These are phyloP conservation scores for Phytophthora cactorum DNA, from an alignment of 352 stramenopile species.

Conservation along the genomic window DNA sequence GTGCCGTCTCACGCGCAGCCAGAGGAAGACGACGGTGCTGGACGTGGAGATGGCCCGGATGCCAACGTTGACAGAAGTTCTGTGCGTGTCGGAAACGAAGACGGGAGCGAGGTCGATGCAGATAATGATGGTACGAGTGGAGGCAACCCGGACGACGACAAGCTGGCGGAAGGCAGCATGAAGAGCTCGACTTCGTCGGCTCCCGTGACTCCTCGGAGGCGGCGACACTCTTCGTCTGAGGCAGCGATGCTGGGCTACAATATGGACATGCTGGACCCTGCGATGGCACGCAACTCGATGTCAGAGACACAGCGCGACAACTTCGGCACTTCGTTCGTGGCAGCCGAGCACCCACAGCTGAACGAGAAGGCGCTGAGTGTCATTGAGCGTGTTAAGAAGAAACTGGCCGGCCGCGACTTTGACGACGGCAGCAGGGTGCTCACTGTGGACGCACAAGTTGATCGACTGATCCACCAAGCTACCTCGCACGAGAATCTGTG, in stretches of 20 bases:
- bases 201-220: slow-evolving; percentile 46
- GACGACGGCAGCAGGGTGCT: slow-evolving; percentile 83
- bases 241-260: slow-evolving; percentile 65
- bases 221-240: slow-evolving; percentile 68
- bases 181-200: slow-evolving; percentile 67
- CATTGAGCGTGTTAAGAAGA: slow-evolving; percentile 99
- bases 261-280: slow-evolving; percentile 64
- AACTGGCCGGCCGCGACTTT: slow-evolving; percentile 99
- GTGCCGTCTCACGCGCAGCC: slow-evolving; percentile 79
- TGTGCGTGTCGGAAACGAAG: slow-evolving; percentile 24
- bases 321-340: slow-evolving; percentile 56
- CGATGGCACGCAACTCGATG: slow-evolving; percentile 70
- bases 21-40: slow-evolving; percentile 57
- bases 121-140: slow-evolving; percentile 29
- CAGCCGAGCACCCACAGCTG: slow-evolving; percentile 76
- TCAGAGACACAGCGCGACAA: slow-evolving; percentile 60
- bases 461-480: slow-evolving; percentile 98
- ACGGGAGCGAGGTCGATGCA: slow-evolving; percentile 16
- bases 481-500: slow-evolving; percentile 99
- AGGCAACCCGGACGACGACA: slow-evolving; percentile 40
- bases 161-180: slow-evolving; percentile 45
- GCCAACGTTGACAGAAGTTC: slow-evolving; percentile 26
- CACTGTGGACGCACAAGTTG: slow-evolving; percentile 94
- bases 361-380: slow-evolving; percentile 95
- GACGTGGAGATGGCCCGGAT: slow-evolving; percentile 15